Evolutionary conservation across 2,329 filamentous ascomycete species (phyloP), one percentile per base, ranked within the genome.

Genomic region (Calonectria montana): DNA sequence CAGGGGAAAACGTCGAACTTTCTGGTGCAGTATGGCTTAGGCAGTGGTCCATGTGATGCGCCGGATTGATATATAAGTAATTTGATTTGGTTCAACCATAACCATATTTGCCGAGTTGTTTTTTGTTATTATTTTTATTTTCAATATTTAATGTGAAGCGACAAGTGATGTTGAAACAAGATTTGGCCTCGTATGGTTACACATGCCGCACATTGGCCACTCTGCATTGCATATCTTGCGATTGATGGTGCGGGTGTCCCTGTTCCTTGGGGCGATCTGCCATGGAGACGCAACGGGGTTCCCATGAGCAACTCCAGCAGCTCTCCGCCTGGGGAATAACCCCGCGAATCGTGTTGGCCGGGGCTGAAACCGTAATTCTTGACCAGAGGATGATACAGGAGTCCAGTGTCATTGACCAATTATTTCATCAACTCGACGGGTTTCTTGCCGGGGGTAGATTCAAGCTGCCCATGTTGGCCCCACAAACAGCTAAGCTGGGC

Each of bases 381-480:
- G 10, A 31, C 15, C 15, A 9, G 13, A 47, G n/a, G 43, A 16
- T 35, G 31, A 16, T 37, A 21, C n/a, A 57, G 35, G 16, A 9
- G 16, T 18, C 10, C 18, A 43, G 10, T n/a, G 6, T 10, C 41
- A 43, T 43, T 21, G 41, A n/a, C 16, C 41, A 43, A 43, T 43
- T 43, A 3, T 15, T 43, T 18, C 13, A 45, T 63, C 29, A 27
- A 68, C 35, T 55, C 21, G 59, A 47, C 67, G 67, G 66, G 27
- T 43, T 62, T 68, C 66, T 62, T 63, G 45, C 57, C 66, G 55
- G 66, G 55, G n/a, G 53, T 31, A 59, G 35, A 31, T 48, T 61
- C 53, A 25, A 45, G 25, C 13, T 41, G 37, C 37, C 27, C 13
- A 13, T 45, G 67, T 37, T 15, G 18, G 57, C 45, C 37, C 67